Evolutionary conservation across 768 basidiomycete species (phyloP).

Genomic region (Leccinum sublutescens): DNA sequence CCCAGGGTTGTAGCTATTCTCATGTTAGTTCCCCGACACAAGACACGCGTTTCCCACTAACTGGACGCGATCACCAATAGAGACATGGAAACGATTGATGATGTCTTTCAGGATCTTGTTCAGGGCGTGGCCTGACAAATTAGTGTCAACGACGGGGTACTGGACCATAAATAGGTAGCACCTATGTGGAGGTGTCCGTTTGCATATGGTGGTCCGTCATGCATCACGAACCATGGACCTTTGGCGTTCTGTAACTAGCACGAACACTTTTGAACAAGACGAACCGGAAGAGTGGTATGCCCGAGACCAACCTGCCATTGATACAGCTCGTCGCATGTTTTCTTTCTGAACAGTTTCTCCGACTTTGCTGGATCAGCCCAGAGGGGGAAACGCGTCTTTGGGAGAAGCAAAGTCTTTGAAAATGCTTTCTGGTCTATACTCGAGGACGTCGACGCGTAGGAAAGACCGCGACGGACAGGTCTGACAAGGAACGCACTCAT

Average conservation of each 20-base stretch:
- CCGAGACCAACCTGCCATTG: slow-evolving; percentile 62
- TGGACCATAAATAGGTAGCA: slow-evolving; percentile 30
- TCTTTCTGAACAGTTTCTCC: slow-evolving; percentile 54
- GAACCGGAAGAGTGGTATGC: not conserved
- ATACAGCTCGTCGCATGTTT: slow-evolving; percentile 76
- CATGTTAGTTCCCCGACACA: not conserved
- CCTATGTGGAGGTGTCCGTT: slow-evolving; percentile 97
- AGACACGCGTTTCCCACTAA: slow-evolving; percentile 38
- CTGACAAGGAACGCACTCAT: slow-evolving; percentile 8
- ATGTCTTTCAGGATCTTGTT: slow-evolving; percentile 98
- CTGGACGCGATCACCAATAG: slow-evolving; percentile 78
- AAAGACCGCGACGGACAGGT: slow-evolving; percentile 14
- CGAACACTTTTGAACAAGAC: not conserved
- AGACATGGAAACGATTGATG: slow-evolving; percentile 85
- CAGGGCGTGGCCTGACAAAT: slow-evolving; percentile 76
- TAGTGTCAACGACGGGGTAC: not conserved
- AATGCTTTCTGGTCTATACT: slow-evolving; percentile 38
- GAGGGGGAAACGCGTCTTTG: slow-evolving; percentile 77
- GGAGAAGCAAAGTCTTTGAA: slow-evolving; percentile 70
- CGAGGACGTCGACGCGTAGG: slow-evolving; percentile 5
- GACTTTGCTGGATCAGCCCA: slow-evolving; percentile 63
- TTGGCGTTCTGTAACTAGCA: slow-evolving; percentile 61
- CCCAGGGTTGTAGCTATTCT: slow-evolving; percentile 83
- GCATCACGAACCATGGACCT: slow-evolving; percentile 77
- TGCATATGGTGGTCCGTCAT: slow-evolving; percentile 97